Evolutionary conservation across 371 early-diverging fungal species (phyloP), one percentile per base, ranked within the genome.

Genomic region (Apophysomyces elegans): DNA sequence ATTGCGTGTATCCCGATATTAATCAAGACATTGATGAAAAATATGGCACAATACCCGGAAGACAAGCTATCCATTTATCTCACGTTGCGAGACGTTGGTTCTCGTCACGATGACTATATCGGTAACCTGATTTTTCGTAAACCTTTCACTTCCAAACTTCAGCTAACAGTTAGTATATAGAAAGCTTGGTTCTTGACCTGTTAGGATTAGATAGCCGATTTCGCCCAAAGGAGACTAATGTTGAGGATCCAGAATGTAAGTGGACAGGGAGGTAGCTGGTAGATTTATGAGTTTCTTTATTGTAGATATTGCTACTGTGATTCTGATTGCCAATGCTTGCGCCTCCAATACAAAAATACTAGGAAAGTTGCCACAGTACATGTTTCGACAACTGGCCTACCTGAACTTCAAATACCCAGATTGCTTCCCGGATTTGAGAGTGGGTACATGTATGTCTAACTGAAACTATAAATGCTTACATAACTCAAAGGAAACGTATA

Each of bases 331-430:
- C 47, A 94, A 94, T 72, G 89, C 92, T 18, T 83, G 81, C 14
- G 63, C 68, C 1, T 62, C 75, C 21, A 82, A 83, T 58, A 71
- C 82, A 1, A 73, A 70, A 21, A 78, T 94, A 14, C 63, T 86
- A 0, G 43, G 68, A 4, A 77, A 75, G 16, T 58, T 94, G 26
- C 94, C 94, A 6, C 81, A 86, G 50, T 93, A 87, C 65, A 72
- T 91, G 1, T 90, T 84, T 68, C 77, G 80, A 47, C 93, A 94
- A 64, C 82, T 91, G 41, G 83, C 89, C 7, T 94, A 94, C 58
- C 79, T 89, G 12, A 77, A 85, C 26, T 86, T 87, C 75, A 90
- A 86, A 70, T 93, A 88, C 62, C 85, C 89, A 14, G 77, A 82
- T 41, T 88, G 89, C 47, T 77, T 91, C 57, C 89, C 89, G 2